Base-by-base conservation (phyloP, 176 grass and related monocot species). In the Triticum monococcum region DNA sequence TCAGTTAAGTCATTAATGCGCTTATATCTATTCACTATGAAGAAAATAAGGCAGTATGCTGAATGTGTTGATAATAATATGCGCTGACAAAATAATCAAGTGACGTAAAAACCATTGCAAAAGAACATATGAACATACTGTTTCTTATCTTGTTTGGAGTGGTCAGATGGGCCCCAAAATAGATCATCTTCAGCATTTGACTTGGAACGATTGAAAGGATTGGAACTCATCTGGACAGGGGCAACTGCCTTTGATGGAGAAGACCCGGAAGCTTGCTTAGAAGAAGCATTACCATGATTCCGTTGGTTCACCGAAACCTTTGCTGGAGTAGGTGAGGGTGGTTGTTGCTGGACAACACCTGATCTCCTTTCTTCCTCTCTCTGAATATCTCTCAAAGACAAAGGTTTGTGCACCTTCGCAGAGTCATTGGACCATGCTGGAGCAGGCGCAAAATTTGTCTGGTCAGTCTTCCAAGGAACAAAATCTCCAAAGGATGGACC, bases 401-500 rank as follows among this genome's bases (percentile, higher is more conserved):
- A 86, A 74, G 88, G 85, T 68, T 80, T 99, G 20, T 94, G 90
- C 69, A 78, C 65, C 83, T 94, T 99, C 56, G 79, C 84, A 75
- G 97, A 83, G 72, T 99, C 94, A 46, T 66, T 88, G 46, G 90
- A 96, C 97, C 97, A 99, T 63, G 94, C 97, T 88, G 90, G 94
- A 83, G 91, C 81, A 83, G 91, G 78, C 2, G 80, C 70, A 80
- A 89, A 78, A 63, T 69, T 94, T 83, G 84, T 24, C 36, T 88
- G 90, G 83, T 99, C 94, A 57, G 66, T 93, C 90, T 93, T 99
- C 90, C 94, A 99, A 78, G 85, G 86, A 92, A 99, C 92, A 92
- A 97, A 96, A 93, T 97, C 94, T 64, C 94, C 92, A 64, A 99
- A 79, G 26, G 94, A 99, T 78, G 94, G 94, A 66, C 94, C 97